These are phyloP conservation scores for Saturnispora halmiae DNA, from an alignment of 805 yeast genomes.

Conservation along the genomic window DNA sequence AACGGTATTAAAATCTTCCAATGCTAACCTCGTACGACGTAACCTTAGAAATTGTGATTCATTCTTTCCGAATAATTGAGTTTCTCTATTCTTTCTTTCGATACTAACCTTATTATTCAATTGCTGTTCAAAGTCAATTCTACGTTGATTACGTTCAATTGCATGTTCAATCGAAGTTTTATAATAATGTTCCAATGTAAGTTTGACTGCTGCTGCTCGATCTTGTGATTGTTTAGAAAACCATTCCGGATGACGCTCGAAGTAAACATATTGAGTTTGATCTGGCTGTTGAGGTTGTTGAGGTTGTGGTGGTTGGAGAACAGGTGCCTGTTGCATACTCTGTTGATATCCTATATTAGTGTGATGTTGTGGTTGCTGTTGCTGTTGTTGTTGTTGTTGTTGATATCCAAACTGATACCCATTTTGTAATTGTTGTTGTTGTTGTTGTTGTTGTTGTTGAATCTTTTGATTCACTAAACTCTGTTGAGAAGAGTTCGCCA, in stretches of 20 bases:
- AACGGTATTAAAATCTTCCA: conserved; percentile 81
- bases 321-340: conserved; percentile 21
- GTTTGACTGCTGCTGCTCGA: conserved; percentile 72
- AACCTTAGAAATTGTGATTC: conserved; percentile 81
- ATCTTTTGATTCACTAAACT: conserved; percentile 6
- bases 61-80: conserved; percentile 74
- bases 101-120: conserved; percentile 66
- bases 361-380: conserved; percentile 21
- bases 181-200: conserved; percentile 76
- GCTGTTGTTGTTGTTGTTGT: conserved; percentile 29
- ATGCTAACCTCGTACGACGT: conserved; percentile 70
- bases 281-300: neutral
- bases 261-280: conserved; percentile 47
- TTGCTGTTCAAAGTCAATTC: conserved; percentile 73
- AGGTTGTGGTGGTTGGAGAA: conserved; percentile 16
- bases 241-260: conserved; percentile 75
- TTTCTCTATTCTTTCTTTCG: conserved; percentile 76
- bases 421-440: conserved; percentile 18
- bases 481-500: neutral
- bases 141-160: conserved; percentile 88
- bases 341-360: neutral
- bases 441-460: conserved; percentile 19
- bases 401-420: conserved; percentile 27
- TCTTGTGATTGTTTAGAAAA: conserved; percentile 71
- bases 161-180: conserved; percentile 84